Evolutionary conservation across 2,329 filamentous ascomycete genomes (phyloP).

Genomic region (Didymella segeticola): DNA sequence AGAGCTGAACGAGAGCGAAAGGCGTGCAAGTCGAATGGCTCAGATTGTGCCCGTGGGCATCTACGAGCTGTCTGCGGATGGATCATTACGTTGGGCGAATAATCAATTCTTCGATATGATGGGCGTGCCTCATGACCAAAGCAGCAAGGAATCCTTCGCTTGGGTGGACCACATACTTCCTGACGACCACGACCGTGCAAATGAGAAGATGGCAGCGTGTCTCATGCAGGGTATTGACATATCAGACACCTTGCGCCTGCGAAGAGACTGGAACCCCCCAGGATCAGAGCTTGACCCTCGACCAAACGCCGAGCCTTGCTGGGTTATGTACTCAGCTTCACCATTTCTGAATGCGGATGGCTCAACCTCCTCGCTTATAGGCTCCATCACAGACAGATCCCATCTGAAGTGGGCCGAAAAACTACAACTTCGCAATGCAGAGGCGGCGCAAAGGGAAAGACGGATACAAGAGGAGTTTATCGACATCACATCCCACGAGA

Average conservation of each 20-base stretch:
- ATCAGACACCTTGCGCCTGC: constrained; percentile 6
- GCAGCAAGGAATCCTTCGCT: not conserved
- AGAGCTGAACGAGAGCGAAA: constrained; percentile 8
- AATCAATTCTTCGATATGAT: constrained; percentile 15
- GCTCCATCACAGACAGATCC: constrained; percentile 43
- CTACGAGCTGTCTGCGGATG: constrained; percentile 10
- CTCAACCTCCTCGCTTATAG: constrained; percentile 21
- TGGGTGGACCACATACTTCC: constrained; percentile 15
- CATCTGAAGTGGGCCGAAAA: constrained; percentile 44
- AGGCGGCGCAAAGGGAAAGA: constrained; percentile 17
- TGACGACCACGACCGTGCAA: constrained; percentile 6
- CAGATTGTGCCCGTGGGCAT: constrained; percentile 12
- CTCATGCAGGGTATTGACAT: constrained; percentile 4
- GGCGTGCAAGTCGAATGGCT: constrained; percentile 8
- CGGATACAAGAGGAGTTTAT: constrained; percentile 35
- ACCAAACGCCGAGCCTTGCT: constrained; percentile 2
- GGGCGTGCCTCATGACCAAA: constrained; percentile 3
- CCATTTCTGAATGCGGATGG: not conserved
- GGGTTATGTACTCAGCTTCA: constrained; percentile 13
- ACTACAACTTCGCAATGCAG: constrained; percentile 24
- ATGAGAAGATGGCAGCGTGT: constrained; percentile 4
- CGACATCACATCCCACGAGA: constrained; percentile 37
- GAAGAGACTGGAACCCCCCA: constrained; percentile 3
- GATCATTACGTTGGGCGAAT: constrained; percentile 13
- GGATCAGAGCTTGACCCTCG: not conserved